Percentiles rank a stretch among this genome's conserved stretches.
Evolutionary conservation across 2,329 filamentous ascomycete species (phyloP).

Genomic region (Aspergillus pseudonomiae): DNA sequence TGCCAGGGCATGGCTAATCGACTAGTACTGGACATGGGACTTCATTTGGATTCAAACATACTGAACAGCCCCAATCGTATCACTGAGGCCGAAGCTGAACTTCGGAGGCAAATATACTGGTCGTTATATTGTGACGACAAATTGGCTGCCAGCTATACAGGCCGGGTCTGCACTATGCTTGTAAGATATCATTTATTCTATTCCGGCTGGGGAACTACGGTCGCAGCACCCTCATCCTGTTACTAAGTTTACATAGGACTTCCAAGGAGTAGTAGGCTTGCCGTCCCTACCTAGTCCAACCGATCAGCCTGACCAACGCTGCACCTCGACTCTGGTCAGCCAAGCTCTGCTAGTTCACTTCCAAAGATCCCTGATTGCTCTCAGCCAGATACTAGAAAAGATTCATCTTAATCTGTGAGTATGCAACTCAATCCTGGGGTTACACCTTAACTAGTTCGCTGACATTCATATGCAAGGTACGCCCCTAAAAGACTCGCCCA

Average conservation of each 20-base stretch:
- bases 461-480: conserved; percentile 23
- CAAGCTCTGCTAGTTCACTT: not conserved
- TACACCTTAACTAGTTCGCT: not conserved
- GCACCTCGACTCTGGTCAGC: not conserved
- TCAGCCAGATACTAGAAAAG: conserved; percentile 24
- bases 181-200: conserved; percentile 21
- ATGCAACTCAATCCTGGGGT: no score
- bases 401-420: conserved; percentile 35
- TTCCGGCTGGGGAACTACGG: no score
- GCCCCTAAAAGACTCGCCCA: conserved; percentile 31
- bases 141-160: conserved; percentile 38
- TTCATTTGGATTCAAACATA: conserved; percentile 39
- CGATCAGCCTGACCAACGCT: conserved; percentile 23
- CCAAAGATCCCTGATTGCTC: not conserved
- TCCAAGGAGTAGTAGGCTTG: not conserved
- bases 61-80: conserved; percentile 29
- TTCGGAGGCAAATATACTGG: conserved; percentile 43
- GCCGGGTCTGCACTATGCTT: conserved; percentile 40
- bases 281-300: not conserved
- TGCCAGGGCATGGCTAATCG: conserved; percentile 42
- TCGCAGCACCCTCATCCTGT: accelerated
- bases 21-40: conserved; percentile 42
- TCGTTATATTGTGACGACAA: conserved; percentile 42
- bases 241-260: not conserved
- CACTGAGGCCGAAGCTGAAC: conserved; percentile 31